Conservation (phyloP, 176 grass and related monocot genomes). For the Avena sativa region DNA sequence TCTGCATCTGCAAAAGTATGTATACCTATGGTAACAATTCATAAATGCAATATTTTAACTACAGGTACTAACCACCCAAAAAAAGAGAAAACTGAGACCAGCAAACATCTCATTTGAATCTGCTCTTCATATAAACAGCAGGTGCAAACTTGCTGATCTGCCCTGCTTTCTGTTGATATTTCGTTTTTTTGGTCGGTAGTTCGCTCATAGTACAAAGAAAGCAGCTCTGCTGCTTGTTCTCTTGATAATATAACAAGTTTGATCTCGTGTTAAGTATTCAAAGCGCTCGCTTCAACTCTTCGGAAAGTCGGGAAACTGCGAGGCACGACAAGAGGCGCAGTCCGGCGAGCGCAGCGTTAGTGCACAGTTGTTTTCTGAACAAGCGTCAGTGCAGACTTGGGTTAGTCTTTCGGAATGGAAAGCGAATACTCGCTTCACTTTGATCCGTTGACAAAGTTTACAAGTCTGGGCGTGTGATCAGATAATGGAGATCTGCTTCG, state of each 20-base stretch:
- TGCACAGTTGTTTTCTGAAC: too few relatives aligned
- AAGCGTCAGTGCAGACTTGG: too few relatives aligned
- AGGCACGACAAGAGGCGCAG: neutral
- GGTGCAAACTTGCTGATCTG: neutral
- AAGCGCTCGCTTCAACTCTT: too few relatives aligned
- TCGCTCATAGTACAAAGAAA: neutral
- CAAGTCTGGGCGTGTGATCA: too few relatives aligned
- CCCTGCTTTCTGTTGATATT: neutral
- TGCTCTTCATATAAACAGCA: neutral
- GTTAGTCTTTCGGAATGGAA: too few relatives aligned
- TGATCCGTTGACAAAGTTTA: too few relatives aligned
- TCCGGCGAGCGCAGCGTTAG: too few relatives aligned
- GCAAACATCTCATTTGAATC: conserved; percentile 1
- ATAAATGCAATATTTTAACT: neutral
- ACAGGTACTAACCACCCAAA: neutral
- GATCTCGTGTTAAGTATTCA: too few relatives aligned
- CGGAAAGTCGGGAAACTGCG: neutral
- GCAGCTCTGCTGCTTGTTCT: too few relatives aligned
- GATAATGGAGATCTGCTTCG: too few relatives aligned
- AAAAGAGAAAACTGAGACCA: neutral
- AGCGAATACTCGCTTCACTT: too few relatives aligned
- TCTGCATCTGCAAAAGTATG: conserved; percentile 19
- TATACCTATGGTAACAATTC: neutral
- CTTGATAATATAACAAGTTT: too few relatives aligned
- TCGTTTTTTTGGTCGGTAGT: neutral